Percentiles rank a stretch among this genome's conserved stretches.
Evolutionary conservation across 768 basidiomycete species (phyloP).

Genomic region (Paxillus rubicundulus): DNA sequence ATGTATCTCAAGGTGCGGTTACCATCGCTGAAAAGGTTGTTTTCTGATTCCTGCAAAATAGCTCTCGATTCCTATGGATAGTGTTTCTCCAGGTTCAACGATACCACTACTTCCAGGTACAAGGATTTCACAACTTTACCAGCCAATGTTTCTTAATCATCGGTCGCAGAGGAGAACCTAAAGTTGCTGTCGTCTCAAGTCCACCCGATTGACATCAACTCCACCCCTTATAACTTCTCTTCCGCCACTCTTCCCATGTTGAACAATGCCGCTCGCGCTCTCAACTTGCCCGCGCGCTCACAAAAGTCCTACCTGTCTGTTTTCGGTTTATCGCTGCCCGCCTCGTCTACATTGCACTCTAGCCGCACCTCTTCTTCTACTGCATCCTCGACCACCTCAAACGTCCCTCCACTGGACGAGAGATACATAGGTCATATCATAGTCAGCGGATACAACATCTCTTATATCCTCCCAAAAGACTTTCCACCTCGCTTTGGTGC

Average conservation of each 20-base stretch:
- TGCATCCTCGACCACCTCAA: conserved; percentile 24
- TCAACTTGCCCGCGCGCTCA: conserved; percentile 62
- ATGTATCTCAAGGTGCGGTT: conserved; percentile 72
- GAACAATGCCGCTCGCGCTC: conserved; percentile 63
- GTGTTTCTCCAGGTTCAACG: conserved; percentile 60
- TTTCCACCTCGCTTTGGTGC: conserved; percentile 40
- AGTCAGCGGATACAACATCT: conserved; percentile 73
- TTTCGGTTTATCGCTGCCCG: conserved; percentile 43
- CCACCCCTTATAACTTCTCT: conserved; percentile 74
- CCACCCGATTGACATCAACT: conserved; percentile 71
- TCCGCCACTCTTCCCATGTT: conserved; percentile 59
- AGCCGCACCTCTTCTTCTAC: conserved; percentile 40
- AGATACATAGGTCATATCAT: conserved; percentile 74
- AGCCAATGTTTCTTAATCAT: background rate
- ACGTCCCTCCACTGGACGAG: conserved; percentile 50
- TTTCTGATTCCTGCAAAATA: conserved; percentile 22
- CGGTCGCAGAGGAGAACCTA: conserved; percentile 66
- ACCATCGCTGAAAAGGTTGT: background rate
- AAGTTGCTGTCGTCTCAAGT: conserved; percentile 71
- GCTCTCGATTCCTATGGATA: conserved; percentile 70
- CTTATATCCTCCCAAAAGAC: conserved; percentile 71
- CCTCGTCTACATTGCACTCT: conserved; percentile 27
- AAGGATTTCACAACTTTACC: conserved; percentile 6
- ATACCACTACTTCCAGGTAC: conserved; percentile 72
- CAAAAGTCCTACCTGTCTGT: conserved; percentile 58